A percentile compares a stretch with the other conserved stretches of the same genome.
phyloP scores from a whole-genome alignment of 257 asterid genomes.

The Nicotiana knightiana region DNA sequence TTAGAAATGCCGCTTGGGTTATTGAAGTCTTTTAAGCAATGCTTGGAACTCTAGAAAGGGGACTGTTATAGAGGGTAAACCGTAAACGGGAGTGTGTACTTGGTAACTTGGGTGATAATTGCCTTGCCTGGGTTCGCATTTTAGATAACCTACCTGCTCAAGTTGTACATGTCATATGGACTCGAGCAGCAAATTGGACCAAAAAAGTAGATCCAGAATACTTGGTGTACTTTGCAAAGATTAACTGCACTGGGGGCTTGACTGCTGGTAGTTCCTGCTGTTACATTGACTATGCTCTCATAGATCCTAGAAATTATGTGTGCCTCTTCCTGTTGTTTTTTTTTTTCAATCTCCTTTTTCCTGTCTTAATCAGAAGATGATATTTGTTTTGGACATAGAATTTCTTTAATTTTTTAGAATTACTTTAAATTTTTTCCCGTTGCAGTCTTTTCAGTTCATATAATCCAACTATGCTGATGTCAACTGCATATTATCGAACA shows the following conservation, averaged over 20 bases:
- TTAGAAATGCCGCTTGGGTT: neutral
- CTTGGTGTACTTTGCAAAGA: neutral
- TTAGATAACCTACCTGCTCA: neutral
- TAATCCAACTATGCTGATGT: constrained; percentile 71
- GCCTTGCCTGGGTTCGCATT: neutral
- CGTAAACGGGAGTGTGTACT: neutral
- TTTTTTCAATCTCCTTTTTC: neutral
- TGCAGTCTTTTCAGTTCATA: constrained; percentile 85
- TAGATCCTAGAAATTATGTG: neutral
- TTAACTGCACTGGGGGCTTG: neutral
- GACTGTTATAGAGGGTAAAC: neutral
- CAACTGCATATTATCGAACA: constrained; percentile 81
- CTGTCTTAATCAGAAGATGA: neutral
- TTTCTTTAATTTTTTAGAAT: neutral
- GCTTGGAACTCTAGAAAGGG: neutral
- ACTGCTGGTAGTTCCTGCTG: neutral
- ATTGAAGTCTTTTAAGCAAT: neutral
- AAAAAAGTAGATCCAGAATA: neutral
- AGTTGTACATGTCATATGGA: neutral
- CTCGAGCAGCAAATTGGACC: neutral
- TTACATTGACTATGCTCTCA: neutral
- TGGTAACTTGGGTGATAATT: neutral
- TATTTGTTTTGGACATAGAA: neutral
- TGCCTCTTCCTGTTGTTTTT: neutral
- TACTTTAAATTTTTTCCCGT: neutral